phyloP scores from a whole-genome alignment of 1,284 basidiomycete species.

The Pseudozyma tsukubaensis region DNA sequence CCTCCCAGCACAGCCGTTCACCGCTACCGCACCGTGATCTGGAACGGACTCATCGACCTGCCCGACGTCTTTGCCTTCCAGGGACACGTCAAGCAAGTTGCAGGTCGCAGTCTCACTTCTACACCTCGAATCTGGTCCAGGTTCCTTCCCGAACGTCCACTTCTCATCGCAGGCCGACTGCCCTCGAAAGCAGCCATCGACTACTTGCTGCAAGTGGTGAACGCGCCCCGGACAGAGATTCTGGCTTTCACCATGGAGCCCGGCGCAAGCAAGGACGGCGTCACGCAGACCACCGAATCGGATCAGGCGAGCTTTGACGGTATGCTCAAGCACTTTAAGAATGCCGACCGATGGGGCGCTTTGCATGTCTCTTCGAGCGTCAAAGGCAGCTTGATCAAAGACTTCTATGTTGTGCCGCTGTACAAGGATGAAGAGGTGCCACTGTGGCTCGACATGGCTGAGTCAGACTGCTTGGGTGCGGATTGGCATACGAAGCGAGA shows the following conservation, averaged over 20 bases:
- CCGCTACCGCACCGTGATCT: slow-evolving; percentile 42
- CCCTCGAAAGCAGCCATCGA: slow-evolving; percentile 57
- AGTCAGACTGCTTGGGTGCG: slow-evolving; percentile 45
- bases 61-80: slow-evolving; percentile 63
- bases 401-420: slow-evolving; percentile 66
- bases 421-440: slow-evolving; percentile 55
- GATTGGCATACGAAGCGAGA: slow-evolving; percentile 41
- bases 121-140: slow-evolving; percentile 36
- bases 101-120: slow-evolving; percentile 31
- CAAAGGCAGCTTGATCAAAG: slow-evolving; percentile 59
- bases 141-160: slow-evolving; percentile 53
- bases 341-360: slow-evolving; percentile 61
- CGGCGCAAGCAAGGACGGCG: slow-evolving; percentile 29
- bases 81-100: slow-evolving; percentile 61
- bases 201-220: slow-evolving; percentile 61
- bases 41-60: slow-evolving; percentile 67
- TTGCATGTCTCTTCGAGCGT: slow-evolving; percentile 52
- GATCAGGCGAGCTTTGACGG: slow-evolving; percentile 35
- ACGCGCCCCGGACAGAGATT: slow-evolving; percentile 58
- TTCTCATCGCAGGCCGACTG: slow-evolving; percentile 62
- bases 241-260: slow-evolving; percentile 57
- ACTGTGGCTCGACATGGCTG: slow-evolving; percentile 57
- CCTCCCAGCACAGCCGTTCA: slow-evolving; percentile 30
- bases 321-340: slow-evolving; percentile 34
- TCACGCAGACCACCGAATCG: slow-evolving; percentile 9